Evolutionary conservation across 2,329 filamentous ascomycete species (phyloP), one percentile per base, ranked within the genome.

Genomic region (Claviceps maximensis): DNA sequence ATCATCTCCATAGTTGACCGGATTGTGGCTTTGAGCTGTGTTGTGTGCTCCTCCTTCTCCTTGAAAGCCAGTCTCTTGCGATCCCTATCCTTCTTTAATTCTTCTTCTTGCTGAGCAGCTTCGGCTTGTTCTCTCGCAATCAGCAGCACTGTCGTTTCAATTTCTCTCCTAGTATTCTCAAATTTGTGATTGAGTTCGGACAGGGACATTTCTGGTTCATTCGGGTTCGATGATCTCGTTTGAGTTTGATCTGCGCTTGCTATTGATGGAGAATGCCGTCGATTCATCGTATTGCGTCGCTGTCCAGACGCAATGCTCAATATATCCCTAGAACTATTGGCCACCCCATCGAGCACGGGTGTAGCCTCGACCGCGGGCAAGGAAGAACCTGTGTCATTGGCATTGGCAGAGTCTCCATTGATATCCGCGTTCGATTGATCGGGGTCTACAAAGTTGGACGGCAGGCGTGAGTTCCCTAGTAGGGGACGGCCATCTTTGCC

Each of bases 11-110:
- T 89, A 6, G 90, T 81, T 47, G 80, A 81, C 51, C 87, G 84
- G 51, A 94, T 83, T 63, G 91, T 84, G 57, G 85, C 85, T 62
- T 86, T 88, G 52, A 96, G 70, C 63, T 89, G 89, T 46, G 87
- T 83, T 49, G 89, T 96, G 50, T 84, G 86, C 62, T 94, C 89
- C 58, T 97, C 91, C 66, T 94, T 95, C 63, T 95, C 88, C 65
- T 87, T 93, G 52, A 93, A 75, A 21, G 83, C 77, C 56, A 84
- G 83, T 61, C 79, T 84, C 65, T 95, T 82, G 50, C 84, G 79
- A 58, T 94, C 87, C 55, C 88, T 85, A 61, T 95, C 88, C 54
- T 82, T 82, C 52, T 84, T 80, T 33, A 95, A 65, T 46, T 87
- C 81, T 41, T 81, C 78, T 58, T 87, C 71, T 51, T 79, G 70